Conservation (phyloP, 129 eudicot genomes). For the Kitagawia praeruptora region DNA sequence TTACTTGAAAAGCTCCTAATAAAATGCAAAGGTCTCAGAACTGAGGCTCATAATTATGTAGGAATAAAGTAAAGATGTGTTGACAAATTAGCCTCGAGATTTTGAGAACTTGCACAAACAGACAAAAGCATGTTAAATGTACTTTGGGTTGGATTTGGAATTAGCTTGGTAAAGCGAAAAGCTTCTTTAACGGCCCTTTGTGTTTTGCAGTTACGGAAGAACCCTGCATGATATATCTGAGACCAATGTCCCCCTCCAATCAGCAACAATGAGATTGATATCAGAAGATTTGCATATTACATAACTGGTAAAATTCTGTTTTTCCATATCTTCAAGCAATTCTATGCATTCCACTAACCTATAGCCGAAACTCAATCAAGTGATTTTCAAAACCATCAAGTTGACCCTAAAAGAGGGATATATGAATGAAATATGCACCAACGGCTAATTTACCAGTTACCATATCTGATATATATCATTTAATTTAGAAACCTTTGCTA, state of each 20-base stretch:
- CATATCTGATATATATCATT: background rate
- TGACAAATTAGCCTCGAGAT: constrained; percentile 56
- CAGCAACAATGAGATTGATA: constrained; percentile 8
- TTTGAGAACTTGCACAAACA: constrained; percentile 71
- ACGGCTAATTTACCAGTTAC: constrained; percentile 2
- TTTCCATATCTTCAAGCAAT: constrained; percentile 80
- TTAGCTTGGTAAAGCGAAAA: constrained; percentile 69
- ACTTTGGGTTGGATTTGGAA: constrained; percentile 78
- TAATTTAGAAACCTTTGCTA: background rate
- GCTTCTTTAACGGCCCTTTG: constrained; percentile 89
- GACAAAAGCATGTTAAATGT: constrained; percentile 96
- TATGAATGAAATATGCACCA: constrained; percentile 11
- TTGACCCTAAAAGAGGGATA: constrained; percentile 11
- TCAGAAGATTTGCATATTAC: background rate
- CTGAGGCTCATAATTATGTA: background rate
- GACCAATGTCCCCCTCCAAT: constrained; percentile 19
- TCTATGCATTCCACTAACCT: constrained; percentile 82
- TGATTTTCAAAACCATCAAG: constrained; percentile 12
- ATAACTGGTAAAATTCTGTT: constrained; percentile 28
- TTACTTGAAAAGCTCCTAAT: constrained; percentile 79
- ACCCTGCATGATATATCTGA: constrained; percentile 83
- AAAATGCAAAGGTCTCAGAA: background rate
- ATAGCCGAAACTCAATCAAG: constrained; percentile 13
- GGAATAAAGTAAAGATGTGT: constrained; percentile 1
- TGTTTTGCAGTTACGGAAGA: constrained; percentile 53